These are phyloP conservation scores for Sclerotinia sclerotiorum DNA, from an alignment of 2,329 filamentous ascomycete species.

Conservation along the genomic window DNA sequence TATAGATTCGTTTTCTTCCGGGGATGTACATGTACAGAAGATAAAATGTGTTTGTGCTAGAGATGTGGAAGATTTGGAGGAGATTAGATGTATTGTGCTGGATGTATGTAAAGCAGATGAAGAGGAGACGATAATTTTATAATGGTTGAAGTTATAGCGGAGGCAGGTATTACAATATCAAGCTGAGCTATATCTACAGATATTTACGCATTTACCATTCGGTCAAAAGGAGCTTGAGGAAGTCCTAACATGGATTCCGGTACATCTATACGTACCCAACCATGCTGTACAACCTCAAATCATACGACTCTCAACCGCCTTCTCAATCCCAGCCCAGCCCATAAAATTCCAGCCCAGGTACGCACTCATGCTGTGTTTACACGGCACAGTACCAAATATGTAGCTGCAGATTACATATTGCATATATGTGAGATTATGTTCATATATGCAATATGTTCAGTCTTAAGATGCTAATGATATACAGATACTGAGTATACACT, in stretches of 20 bases:
- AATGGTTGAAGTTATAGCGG: too few relatives aligned
- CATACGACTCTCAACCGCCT: conserved; percentile 6
- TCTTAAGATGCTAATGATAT: neutral
- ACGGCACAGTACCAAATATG: neutral
- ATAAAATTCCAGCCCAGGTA: neutral
- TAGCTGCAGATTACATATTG: neutral
- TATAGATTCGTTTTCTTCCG: conserved; percentile 4
- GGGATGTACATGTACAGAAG: neutral
- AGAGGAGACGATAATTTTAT: neutral
- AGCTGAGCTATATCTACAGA: too few relatives aligned
- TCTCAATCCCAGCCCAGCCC: neutral
- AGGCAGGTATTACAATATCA: too few relatives aligned
- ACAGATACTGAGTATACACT: neutral
- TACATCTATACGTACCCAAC: neutral
- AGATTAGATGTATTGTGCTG: neutral
- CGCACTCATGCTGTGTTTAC: neutral
- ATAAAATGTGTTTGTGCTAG: neutral
- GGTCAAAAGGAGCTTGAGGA: neutral
- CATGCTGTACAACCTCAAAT: conserved; percentile 7
- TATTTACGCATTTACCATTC: neutral
- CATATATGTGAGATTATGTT: conserved; percentile 2
- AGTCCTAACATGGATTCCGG: neutral
- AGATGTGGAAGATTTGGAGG: neutral
- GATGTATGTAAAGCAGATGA: neutral
- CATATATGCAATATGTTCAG: neutral